Evolutionary conservation across 2,329 filamentous ascomycete genomes (phyloP), one percentile per base, ranked within the genome.

Genomic region (Thielaviopsis euricoi): DNA sequence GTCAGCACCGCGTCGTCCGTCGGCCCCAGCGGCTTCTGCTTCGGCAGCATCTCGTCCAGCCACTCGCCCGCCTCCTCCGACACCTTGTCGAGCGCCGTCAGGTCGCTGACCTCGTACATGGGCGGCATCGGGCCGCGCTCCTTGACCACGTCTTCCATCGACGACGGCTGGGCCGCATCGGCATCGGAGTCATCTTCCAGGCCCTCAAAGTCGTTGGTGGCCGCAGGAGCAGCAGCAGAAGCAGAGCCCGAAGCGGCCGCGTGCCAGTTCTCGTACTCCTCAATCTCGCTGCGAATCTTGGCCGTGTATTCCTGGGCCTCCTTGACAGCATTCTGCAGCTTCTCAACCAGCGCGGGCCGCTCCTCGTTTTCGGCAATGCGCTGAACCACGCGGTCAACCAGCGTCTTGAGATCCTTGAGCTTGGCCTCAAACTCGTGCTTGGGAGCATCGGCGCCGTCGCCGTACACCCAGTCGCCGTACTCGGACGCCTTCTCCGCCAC

Each of bases 401-500:
- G 79, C 56, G 82, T 80, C 67, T 88, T 85, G 54, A 98, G 80
- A 51, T 79, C 80, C 69, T 87, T 85, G 54, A 94, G 79, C 67
- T 85, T 88, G 58, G 80, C 77, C 68, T 85, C 87, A 65, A 98
- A 79, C 53, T 85, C 82, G 2, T 87, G 81, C 59, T 83, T 83
- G 40, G 80, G 76, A 4, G 93, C 90, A 53, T 89, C 83, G 17
- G 79, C 77, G 58, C 91, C 89, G 52, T 90, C 89, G 17, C 81
- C 87, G 67, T 95, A 93, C 60, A 98, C 81, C 91, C 93, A 98
- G 12, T 95, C 89, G 64, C 87, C 86, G 22, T 82, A 79, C 53
- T 81, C 79, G 61, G 79, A 77, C 46, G 88, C 77, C 65, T 83
- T 83, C 61, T 81, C 74, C 64, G 85, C 79, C 13, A 97, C 76